Conservation (phyloP, 441 rosid species). For the Populus hybrid region DNA sequence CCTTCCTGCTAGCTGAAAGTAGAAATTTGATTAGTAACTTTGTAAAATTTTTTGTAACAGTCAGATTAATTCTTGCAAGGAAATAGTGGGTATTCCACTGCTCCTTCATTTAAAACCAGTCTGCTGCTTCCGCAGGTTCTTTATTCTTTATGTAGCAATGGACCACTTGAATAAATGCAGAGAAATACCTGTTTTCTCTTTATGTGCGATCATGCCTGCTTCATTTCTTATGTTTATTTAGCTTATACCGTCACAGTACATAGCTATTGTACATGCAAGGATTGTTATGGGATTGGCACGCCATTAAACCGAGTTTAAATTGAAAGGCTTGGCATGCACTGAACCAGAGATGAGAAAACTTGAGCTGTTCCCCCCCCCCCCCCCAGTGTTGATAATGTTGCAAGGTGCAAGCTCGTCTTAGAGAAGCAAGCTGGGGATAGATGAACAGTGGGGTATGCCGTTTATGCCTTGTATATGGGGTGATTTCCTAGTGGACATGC, state of each 20-base stretch:
- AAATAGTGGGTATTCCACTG: constrained; percentile 29
- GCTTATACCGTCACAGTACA: neutral
- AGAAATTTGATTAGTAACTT: constrained; percentile 33
- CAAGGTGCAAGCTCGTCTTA: too few relatives aligned
- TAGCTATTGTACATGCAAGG: neutral
- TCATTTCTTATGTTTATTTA: neutral
- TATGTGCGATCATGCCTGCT: neutral
- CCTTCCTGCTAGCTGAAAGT: constrained; percentile 43
- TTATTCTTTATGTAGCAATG: constrained; percentile 52
- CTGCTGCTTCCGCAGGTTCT: constrained; percentile 48
- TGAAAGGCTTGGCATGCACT: too few relatives aligned
- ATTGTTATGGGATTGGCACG: too few relatives aligned
- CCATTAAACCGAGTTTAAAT: neutral
- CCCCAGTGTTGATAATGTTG: too few relatives aligned
- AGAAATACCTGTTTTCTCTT: constrained; percentile 22
- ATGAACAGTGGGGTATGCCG: too few relatives aligned
- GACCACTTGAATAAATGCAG: constrained; percentile 35
- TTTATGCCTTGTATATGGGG: too few relatives aligned
- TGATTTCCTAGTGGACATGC: too few relatives aligned
- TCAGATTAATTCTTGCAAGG: constrained; percentile 18
- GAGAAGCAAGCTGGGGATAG: too few relatives aligned
- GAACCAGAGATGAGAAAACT: neutral
- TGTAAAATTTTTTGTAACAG: constrained; percentile 36
- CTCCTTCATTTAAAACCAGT: constrained; percentile 20
- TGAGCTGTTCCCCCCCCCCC: too few relatives aligned